Percentiles rank a stretch among this genome's conserved stretches.
phyloP scores from a whole-genome alignment of 495 filamentous ascomycete species.

The Wilcoxina mikolae region DNA sequence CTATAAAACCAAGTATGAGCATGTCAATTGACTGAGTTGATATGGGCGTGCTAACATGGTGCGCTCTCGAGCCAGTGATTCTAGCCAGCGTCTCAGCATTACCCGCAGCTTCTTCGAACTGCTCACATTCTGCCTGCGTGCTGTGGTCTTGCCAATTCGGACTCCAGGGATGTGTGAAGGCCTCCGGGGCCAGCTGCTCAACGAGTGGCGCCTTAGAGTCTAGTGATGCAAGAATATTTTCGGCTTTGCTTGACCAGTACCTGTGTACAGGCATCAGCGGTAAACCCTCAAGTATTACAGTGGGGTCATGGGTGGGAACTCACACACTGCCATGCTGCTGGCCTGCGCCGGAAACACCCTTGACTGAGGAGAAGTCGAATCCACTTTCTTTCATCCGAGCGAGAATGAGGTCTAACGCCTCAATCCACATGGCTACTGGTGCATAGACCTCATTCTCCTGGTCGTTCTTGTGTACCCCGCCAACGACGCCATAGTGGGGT shows the following conservation, averaged over 20 bases:
- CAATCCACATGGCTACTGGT: constrained; percentile 86
- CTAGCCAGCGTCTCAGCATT: constrained; percentile 51
- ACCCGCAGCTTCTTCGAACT: constrained; percentile 61
- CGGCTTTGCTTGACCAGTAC: constrained; percentile 68
- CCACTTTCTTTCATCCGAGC: constrained; percentile 53
- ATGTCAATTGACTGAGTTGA: background rate
- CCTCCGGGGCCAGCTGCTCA: constrained; percentile 47
- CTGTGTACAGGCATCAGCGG: constrained; percentile 1
- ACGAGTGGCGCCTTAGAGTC: constrained; percentile 45
- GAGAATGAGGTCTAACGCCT: constrained; percentile 76
- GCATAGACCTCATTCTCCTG: constrained; percentile 75
- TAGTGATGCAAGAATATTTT: constrained; percentile 45
- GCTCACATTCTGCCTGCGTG: constrained; percentile 80
- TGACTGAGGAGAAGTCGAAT: constrained; percentile 60
- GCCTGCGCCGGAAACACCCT: constrained; percentile 77
- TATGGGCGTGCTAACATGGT: constrained; percentile 52
- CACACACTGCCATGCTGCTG: constrained; percentile 91
- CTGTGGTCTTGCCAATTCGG: constrained; percentile 98
- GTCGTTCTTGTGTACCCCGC: constrained; percentile 73
- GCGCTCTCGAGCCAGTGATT: constrained; percentile 77
- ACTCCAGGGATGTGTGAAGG: constrained; percentile 73
- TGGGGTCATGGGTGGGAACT: background rate
- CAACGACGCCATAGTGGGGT: constrained; percentile 68
- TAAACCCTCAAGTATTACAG: background rate
- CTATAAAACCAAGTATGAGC: constrained; percentile 35